Conservation (phyloP, 306 rosid species). For the Acmispon strigosus region DNA sequence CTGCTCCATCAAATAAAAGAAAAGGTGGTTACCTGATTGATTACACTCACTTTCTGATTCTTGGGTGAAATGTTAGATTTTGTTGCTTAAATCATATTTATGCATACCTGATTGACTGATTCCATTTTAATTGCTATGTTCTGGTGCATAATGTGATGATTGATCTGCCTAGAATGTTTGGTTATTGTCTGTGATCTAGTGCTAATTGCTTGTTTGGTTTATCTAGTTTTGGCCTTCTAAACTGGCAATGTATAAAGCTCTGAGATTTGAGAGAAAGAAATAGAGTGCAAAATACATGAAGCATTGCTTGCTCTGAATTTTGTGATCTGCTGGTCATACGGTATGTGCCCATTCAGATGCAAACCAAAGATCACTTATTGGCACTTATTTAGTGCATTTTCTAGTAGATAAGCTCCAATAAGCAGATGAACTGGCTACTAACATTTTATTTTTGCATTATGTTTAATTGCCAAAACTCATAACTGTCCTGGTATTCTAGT, state of each 20-base stretch:
- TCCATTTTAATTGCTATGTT: background rate
- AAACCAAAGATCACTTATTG: too few species aligned
- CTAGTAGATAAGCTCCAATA: too few species aligned
- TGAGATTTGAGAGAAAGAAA: background rate
- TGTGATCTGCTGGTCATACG: background rate
- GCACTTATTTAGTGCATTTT: too few species aligned
- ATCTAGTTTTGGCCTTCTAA: background rate
- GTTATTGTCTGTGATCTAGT: background rate
- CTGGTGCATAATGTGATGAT: background rate
- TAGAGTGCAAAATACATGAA: background rate
- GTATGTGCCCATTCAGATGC: too few species aligned
- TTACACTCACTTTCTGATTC: background rate
- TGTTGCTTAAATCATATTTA: background rate
- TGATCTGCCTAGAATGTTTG: background rate
- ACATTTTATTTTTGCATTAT: background rate
- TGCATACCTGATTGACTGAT: background rate
- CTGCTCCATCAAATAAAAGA: slow-evolving; percentile 49
- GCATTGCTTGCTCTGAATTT: background rate
- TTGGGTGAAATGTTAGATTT: background rate
- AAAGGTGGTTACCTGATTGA: slow-evolving; percentile 34
- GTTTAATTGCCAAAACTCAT: background rate
- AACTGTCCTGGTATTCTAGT: background rate
- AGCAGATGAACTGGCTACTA: too few species aligned
- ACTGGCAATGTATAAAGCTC: background rate
- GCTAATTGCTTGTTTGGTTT: background rate